phyloP scores from a whole-genome alignment of 805 yeast genomes.

The Metschnikowia cubensis region DNA sequence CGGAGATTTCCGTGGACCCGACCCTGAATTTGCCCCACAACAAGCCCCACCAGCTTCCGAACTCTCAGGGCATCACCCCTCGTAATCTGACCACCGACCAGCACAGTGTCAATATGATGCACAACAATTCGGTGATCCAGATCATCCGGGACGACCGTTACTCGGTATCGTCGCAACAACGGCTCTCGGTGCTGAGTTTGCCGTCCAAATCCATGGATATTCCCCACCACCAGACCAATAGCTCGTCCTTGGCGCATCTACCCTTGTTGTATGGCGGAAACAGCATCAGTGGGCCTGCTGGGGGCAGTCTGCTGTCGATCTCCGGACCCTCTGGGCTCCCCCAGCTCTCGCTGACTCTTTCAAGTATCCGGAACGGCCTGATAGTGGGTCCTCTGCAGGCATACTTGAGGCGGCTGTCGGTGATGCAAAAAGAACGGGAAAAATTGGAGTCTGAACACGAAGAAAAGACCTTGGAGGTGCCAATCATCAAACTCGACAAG shows the following conservation, averaged over 20 bases:
- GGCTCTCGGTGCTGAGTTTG: constrained; percentile 40
- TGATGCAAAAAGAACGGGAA: constrained; percentile 12
- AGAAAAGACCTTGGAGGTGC: constrained; percentile 4
- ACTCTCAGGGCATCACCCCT: constrained; percentile 16
- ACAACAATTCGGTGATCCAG: constrained; percentile 40
- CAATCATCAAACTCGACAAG: background rate
- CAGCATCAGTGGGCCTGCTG: constrained; percentile 39
- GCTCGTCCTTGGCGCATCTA: constrained; percentile 38
- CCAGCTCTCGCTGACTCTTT: constrained; percentile 31
- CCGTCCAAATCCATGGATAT: constrained; percentile 45
- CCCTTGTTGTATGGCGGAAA: constrained; percentile 42
- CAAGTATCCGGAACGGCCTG: constrained; percentile 41
- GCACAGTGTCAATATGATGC: constrained; percentile 16
- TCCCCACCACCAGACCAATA: constrained; percentile 42
- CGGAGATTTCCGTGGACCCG: constrained; percentile 42
- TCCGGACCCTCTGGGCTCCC: constrained; percentile 33
- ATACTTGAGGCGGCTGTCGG: constrained; percentile 18
- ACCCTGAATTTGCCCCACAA: constrained; percentile 45
- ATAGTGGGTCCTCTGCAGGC: constrained; percentile 24
- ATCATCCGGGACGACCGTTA: constrained; percentile 38
- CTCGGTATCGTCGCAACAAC: constrained; percentile 27
- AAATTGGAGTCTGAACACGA: constrained; percentile 7
- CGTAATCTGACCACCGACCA: constrained; percentile 15
- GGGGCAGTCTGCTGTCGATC: constrained; percentile 34
- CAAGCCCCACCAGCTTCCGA: constrained; percentile 29